These are phyloP conservation scores for Geotrichum bryndzae DNA, from an alignment of 1,139 yeast species.

Conservation along the genomic window DNA sequence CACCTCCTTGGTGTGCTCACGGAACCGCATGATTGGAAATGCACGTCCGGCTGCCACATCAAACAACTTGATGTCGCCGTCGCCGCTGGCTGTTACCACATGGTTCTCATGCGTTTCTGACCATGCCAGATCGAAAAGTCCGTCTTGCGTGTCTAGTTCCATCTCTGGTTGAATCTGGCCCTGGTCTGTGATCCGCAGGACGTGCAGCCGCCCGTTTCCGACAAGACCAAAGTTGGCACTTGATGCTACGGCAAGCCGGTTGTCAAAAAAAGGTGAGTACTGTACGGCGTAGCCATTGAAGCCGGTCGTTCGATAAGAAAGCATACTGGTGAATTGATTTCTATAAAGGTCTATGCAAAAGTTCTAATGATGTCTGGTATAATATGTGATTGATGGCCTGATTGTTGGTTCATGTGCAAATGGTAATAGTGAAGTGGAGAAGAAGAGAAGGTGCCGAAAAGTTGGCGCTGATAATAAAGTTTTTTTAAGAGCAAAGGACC, in stretches of 20 bases:
- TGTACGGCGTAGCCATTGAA: conserved; percentile 83
- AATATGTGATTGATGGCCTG: background rate
- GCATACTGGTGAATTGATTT: conserved; percentile 41
- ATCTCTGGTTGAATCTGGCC: conserved; percentile 55
- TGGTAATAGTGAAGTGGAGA: background rate
- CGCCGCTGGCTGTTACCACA: conserved; percentile 77
- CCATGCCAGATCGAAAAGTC: conserved; percentile 85
- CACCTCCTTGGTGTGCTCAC: conserved; percentile 82
- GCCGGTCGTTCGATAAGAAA: conserved; percentile 68
- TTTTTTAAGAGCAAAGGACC: background rate
- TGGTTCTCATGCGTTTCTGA: conserved; percentile 87
- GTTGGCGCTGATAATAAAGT: background rate
- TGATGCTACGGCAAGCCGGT: conserved; percentile 81
- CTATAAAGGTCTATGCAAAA: too few relatives aligned
- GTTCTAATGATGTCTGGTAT: too few relatives aligned
- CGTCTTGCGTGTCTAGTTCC: conserved; percentile 87
- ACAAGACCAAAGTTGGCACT: conserved; percentile 92
- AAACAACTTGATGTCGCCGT: conserved; percentile 77
- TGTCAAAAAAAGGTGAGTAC: conserved; percentile 89
- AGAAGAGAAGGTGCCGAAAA: background rate
- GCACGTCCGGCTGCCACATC: conserved; percentile 48
- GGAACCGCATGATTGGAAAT: conserved; percentile 69
- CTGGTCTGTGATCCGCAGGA: conserved; percentile 59
- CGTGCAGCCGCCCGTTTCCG: conserved; percentile 79
- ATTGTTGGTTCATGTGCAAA: background rate